Percentiles rank a stretch among this genome's conserved stretches.
phyloP scores from a whole-genome alignment of 164 flowering plant genomes.

The Tetracentron sinense region DNA sequence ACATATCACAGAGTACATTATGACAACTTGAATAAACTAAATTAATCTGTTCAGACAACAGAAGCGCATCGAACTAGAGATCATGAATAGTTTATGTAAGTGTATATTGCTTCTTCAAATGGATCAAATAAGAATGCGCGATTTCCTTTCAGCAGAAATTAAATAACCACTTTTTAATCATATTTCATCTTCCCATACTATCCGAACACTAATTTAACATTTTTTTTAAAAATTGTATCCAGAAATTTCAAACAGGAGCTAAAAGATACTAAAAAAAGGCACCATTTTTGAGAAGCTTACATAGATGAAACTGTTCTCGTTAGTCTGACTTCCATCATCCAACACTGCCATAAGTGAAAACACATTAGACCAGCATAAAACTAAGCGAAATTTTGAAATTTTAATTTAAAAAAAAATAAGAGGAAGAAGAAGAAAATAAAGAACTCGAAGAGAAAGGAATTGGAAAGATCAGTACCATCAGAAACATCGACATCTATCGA shows the following conservation, averaged over 20 bases:
- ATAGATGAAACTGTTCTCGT: slow-evolving; percentile 81
- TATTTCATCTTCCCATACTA: neutral
- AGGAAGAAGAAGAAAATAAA: slow-evolving; percentile 5
- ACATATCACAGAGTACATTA: too few species aligned
- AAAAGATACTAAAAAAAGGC: too few species aligned
- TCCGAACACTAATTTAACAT: neutral
- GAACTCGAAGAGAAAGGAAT: slow-evolving; percentile 9
- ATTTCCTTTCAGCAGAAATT: neutral
- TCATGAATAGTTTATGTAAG: neutral
- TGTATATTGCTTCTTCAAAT: neutral
- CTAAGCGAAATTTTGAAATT: neutral
- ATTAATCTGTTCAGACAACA: neutral
- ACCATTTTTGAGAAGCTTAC: slow-evolving; percentile 43
- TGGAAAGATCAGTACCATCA: slow-evolving; percentile 55
- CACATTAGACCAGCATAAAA: slow-evolving; percentile 5
- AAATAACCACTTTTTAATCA: neutral
- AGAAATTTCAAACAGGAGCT: too few species aligned
- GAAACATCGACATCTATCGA: slow-evolving; percentile 93
- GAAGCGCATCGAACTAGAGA: neutral
- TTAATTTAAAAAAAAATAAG: neutral
- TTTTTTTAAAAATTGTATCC: too few species aligned
- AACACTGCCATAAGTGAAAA: slow-evolving; percentile 55
- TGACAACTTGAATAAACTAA: too few species aligned
- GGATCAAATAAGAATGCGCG: neutral
- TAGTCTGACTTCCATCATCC: slow-evolving; percentile 74